These are phyloP conservation scores for Triticum monococcum DNA, from an alignment of 176 grass and related monocot species.

Conservation along the genomic window DNA sequence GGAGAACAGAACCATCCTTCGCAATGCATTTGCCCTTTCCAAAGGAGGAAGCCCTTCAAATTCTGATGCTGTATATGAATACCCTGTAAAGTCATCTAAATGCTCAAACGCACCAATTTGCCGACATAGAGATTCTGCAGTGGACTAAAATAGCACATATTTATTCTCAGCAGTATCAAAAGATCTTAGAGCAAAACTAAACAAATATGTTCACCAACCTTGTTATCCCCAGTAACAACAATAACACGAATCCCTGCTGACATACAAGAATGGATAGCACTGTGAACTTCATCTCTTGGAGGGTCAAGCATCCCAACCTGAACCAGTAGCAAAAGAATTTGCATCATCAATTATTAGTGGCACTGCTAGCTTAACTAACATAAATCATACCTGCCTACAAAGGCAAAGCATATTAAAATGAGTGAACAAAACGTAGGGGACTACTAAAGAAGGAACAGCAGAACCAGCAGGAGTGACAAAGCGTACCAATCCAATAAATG, in stretches of 20 bases:
- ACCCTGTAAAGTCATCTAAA: conserved; percentile 74
- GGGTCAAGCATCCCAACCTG: conserved; percentile 99
- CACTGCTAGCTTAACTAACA: conserved; percentile 24
- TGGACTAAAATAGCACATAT: conserved; percentile 59
- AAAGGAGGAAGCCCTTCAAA: conserved; percentile 88
- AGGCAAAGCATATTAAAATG: background rate
- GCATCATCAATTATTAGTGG: conserved; percentile 25
- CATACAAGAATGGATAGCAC: conserved; percentile 91
- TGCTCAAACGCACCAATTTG: conserved; percentile 92
- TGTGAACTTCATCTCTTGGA: conserved; percentile 90
- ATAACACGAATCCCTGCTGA: conserved; percentile 98
- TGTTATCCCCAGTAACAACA: conserved; percentile 98
- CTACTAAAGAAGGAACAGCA: background rate
- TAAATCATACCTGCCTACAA: conserved; percentile 16
- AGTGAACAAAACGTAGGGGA: background rate
- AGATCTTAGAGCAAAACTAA: conserved; percentile 6
- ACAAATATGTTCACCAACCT: conserved; percentile 48
- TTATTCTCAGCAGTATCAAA: conserved; percentile 34
- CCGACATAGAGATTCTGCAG: conserved; percentile 91
- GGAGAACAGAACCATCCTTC: conserved; percentile 94
- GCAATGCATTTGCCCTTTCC: conserved; percentile 65
- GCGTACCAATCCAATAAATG: conserved; percentile 96
- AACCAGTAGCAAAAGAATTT: conserved; percentile 27
- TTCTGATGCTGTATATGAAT: conserved; percentile 95
- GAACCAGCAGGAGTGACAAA: conserved; percentile 25